These are phyloP conservation scores for Phytopythium chamaehyphon DNA, from an alignment of 352 stramenopile genomes.

Conservation along the genomic window DNA sequence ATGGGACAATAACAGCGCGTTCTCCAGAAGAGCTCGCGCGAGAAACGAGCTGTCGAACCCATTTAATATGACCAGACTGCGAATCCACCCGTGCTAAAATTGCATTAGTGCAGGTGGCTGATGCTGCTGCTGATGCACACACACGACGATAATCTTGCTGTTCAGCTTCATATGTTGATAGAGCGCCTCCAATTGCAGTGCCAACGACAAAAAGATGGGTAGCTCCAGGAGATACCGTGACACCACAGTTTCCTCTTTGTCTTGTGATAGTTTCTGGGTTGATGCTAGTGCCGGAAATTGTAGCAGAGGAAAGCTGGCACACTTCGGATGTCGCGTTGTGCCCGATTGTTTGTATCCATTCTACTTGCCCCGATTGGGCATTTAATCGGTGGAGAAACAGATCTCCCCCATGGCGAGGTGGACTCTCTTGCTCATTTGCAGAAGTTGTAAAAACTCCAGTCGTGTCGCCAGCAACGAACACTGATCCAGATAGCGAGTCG, in stretches of 20 bases:
- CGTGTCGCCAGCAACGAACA: conserved; percentile 26
- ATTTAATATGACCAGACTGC: conserved; percentile 12
- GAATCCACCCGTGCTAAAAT: conserved; percentile 11
- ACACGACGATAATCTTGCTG: conserved; percentile 8
- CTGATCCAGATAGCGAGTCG: neutral
- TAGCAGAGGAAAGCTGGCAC: neutral
- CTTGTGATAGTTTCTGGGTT: neutral
- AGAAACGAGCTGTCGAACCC: conserved; percentile 17
- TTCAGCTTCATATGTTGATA: conserved; percentile 16
- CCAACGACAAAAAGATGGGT: conserved; percentile 15
- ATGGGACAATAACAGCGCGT: neutral
- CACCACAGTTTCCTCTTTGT: conserved; percentile 5
- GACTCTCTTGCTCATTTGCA: neutral
- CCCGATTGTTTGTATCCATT: conserved; percentile 14
- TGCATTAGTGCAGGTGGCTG: conserved; percentile 9
- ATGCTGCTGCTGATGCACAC: conserved; percentile 5
- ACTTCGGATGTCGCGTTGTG: neutral
- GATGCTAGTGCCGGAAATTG: neutral
- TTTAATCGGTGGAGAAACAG: conserved; percentile 21
- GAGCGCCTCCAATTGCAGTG: conserved; percentile 12
- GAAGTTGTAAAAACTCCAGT: conserved; percentile 10
- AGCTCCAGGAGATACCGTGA: neutral
- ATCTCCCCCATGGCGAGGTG: conserved; percentile 3
- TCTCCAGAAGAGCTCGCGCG: conserved; percentile 10
- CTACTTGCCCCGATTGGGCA: conserved; percentile 4